Evolutionary conservation across 345 rosid species (phyloP).

Genomic region (Ceriops decandra): DNA sequence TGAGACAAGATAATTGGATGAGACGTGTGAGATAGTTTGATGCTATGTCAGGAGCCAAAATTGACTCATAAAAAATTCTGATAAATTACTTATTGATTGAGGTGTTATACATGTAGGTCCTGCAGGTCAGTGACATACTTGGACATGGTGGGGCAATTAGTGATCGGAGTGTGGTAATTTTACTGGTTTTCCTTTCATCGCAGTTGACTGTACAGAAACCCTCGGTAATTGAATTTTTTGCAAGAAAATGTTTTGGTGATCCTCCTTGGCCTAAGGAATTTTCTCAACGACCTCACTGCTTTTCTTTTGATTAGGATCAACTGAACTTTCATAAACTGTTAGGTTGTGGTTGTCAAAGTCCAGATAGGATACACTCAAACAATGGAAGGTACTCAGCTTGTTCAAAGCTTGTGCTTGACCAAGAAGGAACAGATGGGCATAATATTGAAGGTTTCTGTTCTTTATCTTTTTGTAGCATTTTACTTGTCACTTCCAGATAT

Average conservation of each 20-base stretch:
- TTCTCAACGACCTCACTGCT: slow-evolving; percentile 10
- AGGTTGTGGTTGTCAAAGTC: slow-evolving; percentile 60
- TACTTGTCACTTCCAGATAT: neutral
- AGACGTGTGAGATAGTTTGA: neutral
- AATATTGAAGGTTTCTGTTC: slow-evolving; percentile 43
- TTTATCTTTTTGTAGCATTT: neutral
- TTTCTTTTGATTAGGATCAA: slow-evolving; percentile 50
- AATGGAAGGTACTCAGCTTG: slow-evolving; percentile 15
- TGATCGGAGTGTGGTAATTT: slow-evolving; percentile 62
- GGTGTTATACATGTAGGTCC: slow-evolving; percentile 44
- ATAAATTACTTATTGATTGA: neutral
- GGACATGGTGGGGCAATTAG: slow-evolving; percentile 70
- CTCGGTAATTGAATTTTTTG: slow-evolving; percentile 39
- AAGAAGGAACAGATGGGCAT: slow-evolving; percentile 33
- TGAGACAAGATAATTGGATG: neutral
- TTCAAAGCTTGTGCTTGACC: slow-evolving; percentile 25
- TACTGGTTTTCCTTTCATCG: slow-evolving; percentile 72
- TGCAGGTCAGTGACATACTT: slow-evolving; percentile 83
- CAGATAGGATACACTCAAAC: slow-evolving; percentile 51
- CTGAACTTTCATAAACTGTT: slow-evolving; percentile 84
- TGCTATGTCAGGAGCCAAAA: neutral
- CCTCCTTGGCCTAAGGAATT: neutral
- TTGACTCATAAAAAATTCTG: neutral
- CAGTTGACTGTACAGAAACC: slow-evolving; percentile 63
- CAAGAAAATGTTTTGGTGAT: neutral